Evolutionary conservation across 2,329 filamentous ascomycete genomes (phyloP), one percentile per base, ranked within the genome.

Genomic region (Apiospora aurea): DNA sequence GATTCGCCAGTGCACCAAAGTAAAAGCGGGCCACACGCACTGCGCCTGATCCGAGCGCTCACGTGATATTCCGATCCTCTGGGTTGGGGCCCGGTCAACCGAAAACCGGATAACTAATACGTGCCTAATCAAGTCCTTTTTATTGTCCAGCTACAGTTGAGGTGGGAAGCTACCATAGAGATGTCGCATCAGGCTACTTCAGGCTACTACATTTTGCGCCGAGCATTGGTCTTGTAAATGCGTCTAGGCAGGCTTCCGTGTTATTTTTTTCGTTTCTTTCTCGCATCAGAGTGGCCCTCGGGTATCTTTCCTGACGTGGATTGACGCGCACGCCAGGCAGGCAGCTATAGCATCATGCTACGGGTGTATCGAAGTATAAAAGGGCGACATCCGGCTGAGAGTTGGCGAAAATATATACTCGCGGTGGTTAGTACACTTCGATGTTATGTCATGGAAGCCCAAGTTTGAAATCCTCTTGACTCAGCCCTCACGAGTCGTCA

Each of bases 121-220:
- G 47, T 18, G n/a, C n/a, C n/a, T n/a, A 57, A 57, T 16, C 29
- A n/a, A 51, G 49, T 26, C 18, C 29, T 57, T 71, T 73, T 72
- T 71, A 16, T 72, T 73, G 10, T 21, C 21, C 10, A 11, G n/a
- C 47, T 49, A 21, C 47, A 24, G 13, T 13, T 61, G 26, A 24
- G 13, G 24, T 61, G 26, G 53, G 24, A 57, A 34, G 5, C 18
- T 11, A 38, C 3, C 18, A 61, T 38, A 10, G 8, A 10, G 18
- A 38, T 38, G 51, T 34, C 51, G 29, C 29, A 21, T 57, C 51
- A 57, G 26, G 29, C 53, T 61, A 21, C 53, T 61, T 57, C 51
- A 57, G 26, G 29, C 53, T 61, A 21, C 53, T 61, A 61, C 53
- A 61, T 61, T 21, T 16, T 34, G 29, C 29, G n/a, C 53, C 6